Conservation (phyloP, 176 grass and related monocot species). For the Oryza nivara region DNA sequence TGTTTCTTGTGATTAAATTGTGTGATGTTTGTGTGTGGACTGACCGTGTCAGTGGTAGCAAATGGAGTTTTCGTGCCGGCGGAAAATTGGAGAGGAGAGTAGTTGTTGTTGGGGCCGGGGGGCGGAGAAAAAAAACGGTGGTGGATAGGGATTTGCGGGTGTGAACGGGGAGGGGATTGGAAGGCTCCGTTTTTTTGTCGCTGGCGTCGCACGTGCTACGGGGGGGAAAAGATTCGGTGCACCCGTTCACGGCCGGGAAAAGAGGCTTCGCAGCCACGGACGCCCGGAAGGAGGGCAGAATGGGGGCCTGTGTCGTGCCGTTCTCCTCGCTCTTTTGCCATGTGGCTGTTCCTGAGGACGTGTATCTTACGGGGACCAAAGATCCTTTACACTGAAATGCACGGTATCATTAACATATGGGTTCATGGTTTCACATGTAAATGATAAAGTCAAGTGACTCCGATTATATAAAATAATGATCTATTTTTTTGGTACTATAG, state of each 20-base stretch:
- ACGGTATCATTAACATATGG: too few relatives aligned
- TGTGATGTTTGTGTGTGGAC: not conserved
- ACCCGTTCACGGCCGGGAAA: not conserved
- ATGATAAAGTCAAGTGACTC: too few relatives aligned
- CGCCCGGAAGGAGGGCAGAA: too few relatives aligned
- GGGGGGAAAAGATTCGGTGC: not conserved
- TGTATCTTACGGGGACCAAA: too few relatives aligned
- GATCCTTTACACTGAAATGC: too few relatives aligned
- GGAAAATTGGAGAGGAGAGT: not conserved
- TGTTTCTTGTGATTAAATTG: not conserved
- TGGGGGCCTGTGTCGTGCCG: too few relatives aligned
- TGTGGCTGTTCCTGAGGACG: too few relatives aligned
- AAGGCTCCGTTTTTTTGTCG: not conserved
- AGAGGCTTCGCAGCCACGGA: not conserved
- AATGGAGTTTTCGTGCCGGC: not conserved
- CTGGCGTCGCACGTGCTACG: conserved; percentile 1
- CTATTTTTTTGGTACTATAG: too few relatives aligned
- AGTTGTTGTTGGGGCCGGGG: not conserved
- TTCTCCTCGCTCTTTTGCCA: not conserved
- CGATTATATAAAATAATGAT: too few relatives aligned
- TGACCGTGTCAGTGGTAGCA: not conserved
- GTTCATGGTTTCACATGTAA: too few relatives aligned
- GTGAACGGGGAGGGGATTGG: conserved; percentile 10
- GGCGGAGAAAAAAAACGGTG: too few relatives aligned
- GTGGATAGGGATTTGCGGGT: not conserved